A percentile compares a stretch with the other conserved stretches of the same genome.
These are phyloP conservation scores for Hypoxylon sp. DNA, from an alignment of 2,329 filamentous ascomycete species.

Conservation along the genomic window DNA sequence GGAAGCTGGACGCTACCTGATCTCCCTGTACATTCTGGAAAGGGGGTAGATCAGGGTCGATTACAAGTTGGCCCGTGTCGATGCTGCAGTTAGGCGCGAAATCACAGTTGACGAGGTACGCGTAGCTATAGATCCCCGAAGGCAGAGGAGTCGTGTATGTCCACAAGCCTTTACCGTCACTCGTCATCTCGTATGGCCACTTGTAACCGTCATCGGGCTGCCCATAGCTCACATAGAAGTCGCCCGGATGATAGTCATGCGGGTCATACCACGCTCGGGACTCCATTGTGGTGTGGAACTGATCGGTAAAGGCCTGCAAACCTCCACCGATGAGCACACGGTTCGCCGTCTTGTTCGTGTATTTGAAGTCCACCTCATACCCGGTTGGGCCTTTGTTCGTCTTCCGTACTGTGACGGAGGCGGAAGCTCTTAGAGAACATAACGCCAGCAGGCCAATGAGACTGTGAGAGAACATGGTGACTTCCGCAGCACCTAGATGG, in stretches of 20 bases:
- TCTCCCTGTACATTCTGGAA: slow-evolving; percentile 51
- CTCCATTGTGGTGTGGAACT: slow-evolving; percentile 49
- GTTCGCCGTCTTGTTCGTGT: slow-evolving; percentile 47
- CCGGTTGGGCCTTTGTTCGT: slow-evolving; percentile 48
- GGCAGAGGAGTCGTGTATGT: slow-evolving; percentile 51
- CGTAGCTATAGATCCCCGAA: slow-evolving; percentile 51
- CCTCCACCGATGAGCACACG: slow-evolving; percentile 50
- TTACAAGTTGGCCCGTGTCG: slow-evolving; percentile 51
- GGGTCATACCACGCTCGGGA: slow-evolving; percentile 48
- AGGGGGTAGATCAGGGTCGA: slow-evolving; percentile 51
- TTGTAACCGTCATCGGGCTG: slow-evolving; percentile 26
- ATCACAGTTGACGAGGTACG: slow-evolving; percentile 52
- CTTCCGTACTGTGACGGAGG: slow-evolving; percentile 49
- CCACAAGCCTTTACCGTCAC: slow-evolving; percentile 46
- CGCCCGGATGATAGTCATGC: slow-evolving; percentile 50
- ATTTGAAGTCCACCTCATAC: slow-evolving; percentile 51
- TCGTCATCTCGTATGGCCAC: slow-evolving; percentile 52
- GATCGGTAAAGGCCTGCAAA: slow-evolving; percentile 50
- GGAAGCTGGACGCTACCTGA: slow-evolving; percentile 50
- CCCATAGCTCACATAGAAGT: slow-evolving; percentile 48
- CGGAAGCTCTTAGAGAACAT: slow-evolving; percentile 21
- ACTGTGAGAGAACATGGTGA: slow-evolving; percentile 26
- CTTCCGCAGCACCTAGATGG: neutral
- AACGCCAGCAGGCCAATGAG: slow-evolving; percentile 25
- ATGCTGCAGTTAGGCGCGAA: slow-evolving; percentile 49